phyloP scores from a whole-genome alignment of 2,329 filamentous ascomycete species.

The Cladosporium halotolerans region DNA sequence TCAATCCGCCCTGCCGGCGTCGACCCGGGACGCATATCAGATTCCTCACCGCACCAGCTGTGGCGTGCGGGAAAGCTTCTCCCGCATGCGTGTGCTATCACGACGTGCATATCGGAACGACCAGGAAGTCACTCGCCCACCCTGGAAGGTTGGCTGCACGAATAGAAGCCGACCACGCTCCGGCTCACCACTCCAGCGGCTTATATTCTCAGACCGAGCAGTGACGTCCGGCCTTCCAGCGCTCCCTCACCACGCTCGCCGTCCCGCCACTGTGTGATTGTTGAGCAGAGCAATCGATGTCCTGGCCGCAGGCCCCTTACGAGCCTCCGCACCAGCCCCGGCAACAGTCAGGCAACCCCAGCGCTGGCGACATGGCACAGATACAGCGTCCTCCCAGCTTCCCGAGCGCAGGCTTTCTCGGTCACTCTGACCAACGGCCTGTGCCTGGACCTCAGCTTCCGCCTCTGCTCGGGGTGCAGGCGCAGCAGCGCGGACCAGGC shows the following conservation, averaged over 20 bases:
- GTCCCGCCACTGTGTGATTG: no score
- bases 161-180: neutral
- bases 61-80: neutral
- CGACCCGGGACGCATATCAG: neutral
- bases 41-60: conserved; percentile 1
- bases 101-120: conserved; percentile 3
- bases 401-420: conserved; percentile 35
- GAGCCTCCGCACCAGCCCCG: conserved; percentile 7
- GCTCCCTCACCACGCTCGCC: no score
- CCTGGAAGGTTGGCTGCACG: conserved; percentile 6
- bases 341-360: conserved; percentile 5
- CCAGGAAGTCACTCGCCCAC: conserved; percentile 2
- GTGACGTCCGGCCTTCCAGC: no score
- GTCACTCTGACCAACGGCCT: conserved; percentile 33
- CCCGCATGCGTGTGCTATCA: conserved; percentile 9
- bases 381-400: conserved; percentile 39
- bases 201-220: neutral
- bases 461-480: conserved; percentile 24
- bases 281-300: conserved; percentile 18
- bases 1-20: neutral
- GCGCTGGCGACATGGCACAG: conserved; percentile 38
- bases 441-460: conserved; percentile 35
- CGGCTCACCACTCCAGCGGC: conserved; percentile 3
- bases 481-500: conserved; percentile 6
- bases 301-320: conserved; percentile 14